phyloP scores from a whole-genome alignment of 2,329 filamentous ascomycete species.

The Colletotrichum sp. region DNA sequence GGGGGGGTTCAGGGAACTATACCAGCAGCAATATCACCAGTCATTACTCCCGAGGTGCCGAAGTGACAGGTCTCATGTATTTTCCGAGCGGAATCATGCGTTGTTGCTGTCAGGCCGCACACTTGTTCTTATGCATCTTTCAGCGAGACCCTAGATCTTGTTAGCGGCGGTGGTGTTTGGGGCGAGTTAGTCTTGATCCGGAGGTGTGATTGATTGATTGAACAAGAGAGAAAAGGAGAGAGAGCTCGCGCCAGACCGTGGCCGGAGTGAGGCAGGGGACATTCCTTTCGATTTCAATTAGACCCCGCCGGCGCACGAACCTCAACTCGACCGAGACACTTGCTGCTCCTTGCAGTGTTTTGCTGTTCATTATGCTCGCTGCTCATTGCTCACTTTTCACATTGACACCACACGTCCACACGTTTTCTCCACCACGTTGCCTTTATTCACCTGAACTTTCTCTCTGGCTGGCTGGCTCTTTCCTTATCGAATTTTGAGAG shows the following conservation, averaged over 20 bases:
- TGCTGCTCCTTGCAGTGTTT: not conserved
- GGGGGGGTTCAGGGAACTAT: not conserved
- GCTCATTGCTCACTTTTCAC: not conserved
- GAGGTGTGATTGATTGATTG: not conserved
- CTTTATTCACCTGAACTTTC: not conserved
- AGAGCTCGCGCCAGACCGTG: slow-evolving; percentile 8
- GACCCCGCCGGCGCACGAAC: slow-evolving; percentile 7
- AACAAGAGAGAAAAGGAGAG: not conserved
- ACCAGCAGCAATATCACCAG: not conserved
- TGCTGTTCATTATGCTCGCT: not conserved
- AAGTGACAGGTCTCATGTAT: not conserved
- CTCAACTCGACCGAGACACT: not conserved
- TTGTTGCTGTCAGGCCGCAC: not conserved
- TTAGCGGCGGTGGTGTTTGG: not conserved
- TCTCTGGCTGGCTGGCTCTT: not conserved
- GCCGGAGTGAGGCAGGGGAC: not conserved
- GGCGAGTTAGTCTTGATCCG: slow-evolving; percentile 12
- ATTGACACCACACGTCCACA: not conserved
- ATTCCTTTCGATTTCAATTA: not conserved
- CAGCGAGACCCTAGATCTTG: not conserved
- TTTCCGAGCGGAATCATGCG: not conserved
- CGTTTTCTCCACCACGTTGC: not conserved
- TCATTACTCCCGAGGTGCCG: not conserved
- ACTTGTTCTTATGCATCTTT: not conserved
- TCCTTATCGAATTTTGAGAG: not conserved